A percentile compares a stretch with the other conserved stretches of the same genome.
phyloP scores from a whole-genome alignment of 2,329 filamentous ascomycete genomes.

The Hymenotorrendiella dingleyae region DNA sequence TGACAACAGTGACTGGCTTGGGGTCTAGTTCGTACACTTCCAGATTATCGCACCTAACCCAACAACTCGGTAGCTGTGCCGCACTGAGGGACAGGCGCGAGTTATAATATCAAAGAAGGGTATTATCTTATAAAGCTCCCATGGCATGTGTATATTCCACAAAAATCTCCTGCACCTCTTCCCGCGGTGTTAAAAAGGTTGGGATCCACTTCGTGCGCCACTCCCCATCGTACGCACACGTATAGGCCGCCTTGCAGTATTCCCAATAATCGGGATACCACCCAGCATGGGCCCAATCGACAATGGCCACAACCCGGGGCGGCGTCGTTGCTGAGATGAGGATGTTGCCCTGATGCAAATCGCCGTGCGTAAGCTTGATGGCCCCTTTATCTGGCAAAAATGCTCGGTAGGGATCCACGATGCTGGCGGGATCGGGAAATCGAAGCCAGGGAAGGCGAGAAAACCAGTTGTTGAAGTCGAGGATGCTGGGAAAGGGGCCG shows the following conservation, averaged over 20 bases:
- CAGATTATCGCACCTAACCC: too few relatives aligned
- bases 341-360: conserved; percentile 32
- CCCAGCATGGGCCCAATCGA: conserved; percentile 34
- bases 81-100: too few relatives aligned
- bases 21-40: too few relatives aligned
- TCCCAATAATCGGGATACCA: conserved; percentile 35
- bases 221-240: conserved; percentile 5
- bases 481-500: conserved; percentile 23
- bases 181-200: too few relatives aligned
- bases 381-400: conserved; percentile 25
- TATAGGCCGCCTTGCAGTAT: conserved; percentile 26
- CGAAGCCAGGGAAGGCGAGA: conserved; percentile 18
- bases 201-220: too few relatives aligned
- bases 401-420: conserved; percentile 21
- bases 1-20: too few relatives aligned
- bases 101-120: too few relatives aligned
- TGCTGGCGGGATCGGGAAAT: conserved; percentile 18
- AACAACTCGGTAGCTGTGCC: too few relatives aligned
- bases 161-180: too few relatives aligned
- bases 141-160: too few relatives aligned
- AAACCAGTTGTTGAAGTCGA: conserved; percentile 27
- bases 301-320: conserved; percentile 23
- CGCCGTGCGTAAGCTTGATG: conserved; percentile 32
- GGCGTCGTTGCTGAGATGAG: conserved; percentile 25
- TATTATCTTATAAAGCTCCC: too few relatives aligned